These are phyloP conservation scores for Diddensiella transvaalensis DNA, from an alignment of 805 yeast genomes.

Conservation along the genomic window DNA sequence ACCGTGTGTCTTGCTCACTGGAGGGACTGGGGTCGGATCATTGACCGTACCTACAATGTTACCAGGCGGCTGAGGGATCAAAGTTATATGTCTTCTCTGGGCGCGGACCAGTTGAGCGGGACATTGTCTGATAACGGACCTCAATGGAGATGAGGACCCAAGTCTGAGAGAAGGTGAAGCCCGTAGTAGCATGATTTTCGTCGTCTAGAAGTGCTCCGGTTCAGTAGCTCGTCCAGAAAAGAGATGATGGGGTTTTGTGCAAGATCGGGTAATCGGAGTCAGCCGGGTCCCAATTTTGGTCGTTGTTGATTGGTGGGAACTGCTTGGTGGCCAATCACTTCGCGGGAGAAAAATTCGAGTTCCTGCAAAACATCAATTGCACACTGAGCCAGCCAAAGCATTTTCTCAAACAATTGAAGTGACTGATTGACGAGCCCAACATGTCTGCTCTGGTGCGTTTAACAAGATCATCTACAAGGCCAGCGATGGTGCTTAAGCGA, in stretches of 20 bases:
- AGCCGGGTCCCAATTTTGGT: background rate
- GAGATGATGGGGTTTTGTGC: too few species aligned
- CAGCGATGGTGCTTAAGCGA: background rate
- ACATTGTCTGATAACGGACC: background rate
- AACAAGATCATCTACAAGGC: background rate
- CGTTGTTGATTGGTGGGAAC: background rate
- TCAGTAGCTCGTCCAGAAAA: too few species aligned
- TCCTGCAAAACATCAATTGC: background rate
- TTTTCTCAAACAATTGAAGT: background rate
- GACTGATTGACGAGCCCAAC: background rate
- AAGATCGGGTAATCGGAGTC: background rate
- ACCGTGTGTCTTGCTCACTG: slow-evolving; percentile 63
- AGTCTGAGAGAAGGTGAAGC: too few species aligned
- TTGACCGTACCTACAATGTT: slow-evolving; percentile 89
- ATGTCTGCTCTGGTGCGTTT: slow-evolving; percentile 10
- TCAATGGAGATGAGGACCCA: background rate
- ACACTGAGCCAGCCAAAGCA: too few species aligned
- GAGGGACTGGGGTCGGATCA: slow-evolving; percentile 75
- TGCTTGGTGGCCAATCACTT: background rate
- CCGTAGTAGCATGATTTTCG: too few species aligned
- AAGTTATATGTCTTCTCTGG: background rate
- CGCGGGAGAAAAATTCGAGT: background rate
- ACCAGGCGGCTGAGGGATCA: slow-evolving; percentile 81
- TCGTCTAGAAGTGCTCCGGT: too few species aligned
- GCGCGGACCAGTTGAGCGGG: background rate